These are phyloP conservation scores for Hymenoscyphus fraxineus DNA, from an alignment of 2,329 filamentous ascomycete species.

Conservation along the genomic window DNA sequence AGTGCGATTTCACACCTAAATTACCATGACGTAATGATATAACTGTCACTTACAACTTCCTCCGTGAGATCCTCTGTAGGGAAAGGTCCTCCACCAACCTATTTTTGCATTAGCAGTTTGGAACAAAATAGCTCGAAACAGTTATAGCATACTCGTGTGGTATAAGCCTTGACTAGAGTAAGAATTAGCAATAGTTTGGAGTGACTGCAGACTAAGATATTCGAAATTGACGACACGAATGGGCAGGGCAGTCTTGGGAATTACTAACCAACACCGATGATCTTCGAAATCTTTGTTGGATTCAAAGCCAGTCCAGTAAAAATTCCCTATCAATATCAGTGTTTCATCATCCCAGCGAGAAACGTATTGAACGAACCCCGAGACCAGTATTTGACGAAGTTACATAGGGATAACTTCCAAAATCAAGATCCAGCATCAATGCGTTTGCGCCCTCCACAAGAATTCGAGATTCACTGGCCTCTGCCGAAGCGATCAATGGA, in stretches of 20 bases:
- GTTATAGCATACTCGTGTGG: slow-evolving; percentile 45
- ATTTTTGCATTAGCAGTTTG: background rate
- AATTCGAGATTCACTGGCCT: slow-evolving; percentile 55
- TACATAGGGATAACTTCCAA: slow-evolving; percentile 47
- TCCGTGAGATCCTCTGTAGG: slow-evolving; percentile 52
- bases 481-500: slow-evolving; percentile 58
- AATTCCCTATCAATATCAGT: slow-evolving; percentile 42
- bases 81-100: slow-evolving; percentile 55
- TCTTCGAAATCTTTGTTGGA: slow-evolving; percentile 56
- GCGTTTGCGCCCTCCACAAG: slow-evolving; percentile 64
- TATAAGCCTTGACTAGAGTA: slow-evolving; percentile 57
- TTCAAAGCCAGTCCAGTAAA: slow-evolving; percentile 60
- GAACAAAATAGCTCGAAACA: background rate
- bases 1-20: too few species aligned
- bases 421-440: slow-evolving; percentile 64
- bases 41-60: slow-evolving; percentile 3
- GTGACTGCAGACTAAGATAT: background rate
- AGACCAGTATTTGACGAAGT: slow-evolving; percentile 49
- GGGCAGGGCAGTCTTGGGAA: background rate
- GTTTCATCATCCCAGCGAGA: too few species aligned
- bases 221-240: background rate
- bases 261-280: slow-evolving; percentile 50
- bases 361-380: slow-evolving; percentile 38
- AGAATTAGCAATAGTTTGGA: background rate
- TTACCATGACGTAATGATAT: too few species aligned